phyloP scores from a whole-genome alignment of 1,139 yeast species.

The Sugiyamaella castrensis region DNA sequence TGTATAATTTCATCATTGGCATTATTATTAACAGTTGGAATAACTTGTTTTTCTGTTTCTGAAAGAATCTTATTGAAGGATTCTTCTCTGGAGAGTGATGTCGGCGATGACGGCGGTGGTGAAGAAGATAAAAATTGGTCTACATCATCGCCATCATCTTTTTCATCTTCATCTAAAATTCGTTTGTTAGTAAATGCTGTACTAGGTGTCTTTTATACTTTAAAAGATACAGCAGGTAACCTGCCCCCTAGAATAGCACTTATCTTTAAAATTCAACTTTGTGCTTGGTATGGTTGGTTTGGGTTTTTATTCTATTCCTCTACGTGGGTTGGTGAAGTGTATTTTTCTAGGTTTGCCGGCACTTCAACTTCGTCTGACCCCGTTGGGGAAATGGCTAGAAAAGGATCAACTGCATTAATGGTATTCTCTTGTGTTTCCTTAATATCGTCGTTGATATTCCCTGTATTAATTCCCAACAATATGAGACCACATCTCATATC shows the following conservation, averaged over 20 bases:
- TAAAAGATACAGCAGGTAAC: slow-evolving; percentile 22
- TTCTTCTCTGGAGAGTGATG: not conserved
- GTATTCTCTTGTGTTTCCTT: slow-evolving; percentile 39
- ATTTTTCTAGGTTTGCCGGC: slow-evolving; percentile 25
- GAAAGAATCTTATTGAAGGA: slow-evolving; percentile 26
- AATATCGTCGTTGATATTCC: slow-evolving; percentile 35
- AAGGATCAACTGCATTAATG: slow-evolving; percentile 40
- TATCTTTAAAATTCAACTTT: slow-evolving; percentile 36
- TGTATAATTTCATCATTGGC: slow-evolving; percentile 46
- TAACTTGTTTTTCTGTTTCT: slow-evolving; percentile 41
- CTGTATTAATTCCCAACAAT: slow-evolving; percentile 24
- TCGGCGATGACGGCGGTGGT: not conserved
- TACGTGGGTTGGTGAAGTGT: slow-evolving; percentile 43
- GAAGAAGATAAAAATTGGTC: not conserved
- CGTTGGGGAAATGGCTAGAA: slow-evolving; percentile 40
- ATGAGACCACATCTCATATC: slow-evolving; percentile 2
- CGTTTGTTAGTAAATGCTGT: slow-evolving; percentile 8
- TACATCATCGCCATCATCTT: too few species aligned
- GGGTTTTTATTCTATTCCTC: slow-evolving; percentile 40
- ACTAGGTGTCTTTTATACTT: slow-evolving; percentile 21
- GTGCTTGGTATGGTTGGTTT: slow-evolving; percentile 43
- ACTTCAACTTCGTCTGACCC: slow-evolving; percentile 19
- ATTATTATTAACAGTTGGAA: slow-evolving; percentile 40
- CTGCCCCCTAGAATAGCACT: slow-evolving; percentile 30
- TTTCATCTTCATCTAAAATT: slow-evolving; percentile 1